Evolutionary conservation across 1,139 yeast genomes (phyloP).

Genomic region (Hyphopichia burtonii): DNA sequence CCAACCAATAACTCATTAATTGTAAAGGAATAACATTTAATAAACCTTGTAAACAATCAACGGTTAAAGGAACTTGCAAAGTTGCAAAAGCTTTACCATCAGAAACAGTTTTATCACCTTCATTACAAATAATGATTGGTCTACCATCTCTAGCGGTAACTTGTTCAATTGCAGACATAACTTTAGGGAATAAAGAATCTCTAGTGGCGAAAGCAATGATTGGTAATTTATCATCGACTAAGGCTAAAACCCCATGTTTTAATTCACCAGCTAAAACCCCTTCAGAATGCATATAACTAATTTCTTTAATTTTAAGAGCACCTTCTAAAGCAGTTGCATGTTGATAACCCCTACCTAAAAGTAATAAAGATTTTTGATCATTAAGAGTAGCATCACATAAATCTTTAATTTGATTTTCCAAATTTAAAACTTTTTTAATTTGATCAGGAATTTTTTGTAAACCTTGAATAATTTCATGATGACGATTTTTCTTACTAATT

Average conservation of each 20-base stretch:
- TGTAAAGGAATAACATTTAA: conserved; percentile 94
- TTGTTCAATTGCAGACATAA: conserved; percentile 93
- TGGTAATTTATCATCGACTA: conserved; percentile 92
- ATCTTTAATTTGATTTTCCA: conserved; percentile 71
- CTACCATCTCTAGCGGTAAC: conserved; percentile 97
- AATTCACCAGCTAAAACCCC: conserved; percentile 99
- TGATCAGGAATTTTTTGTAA: conserved; percentile 82
- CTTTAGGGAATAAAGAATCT: conserved; percentile 95
- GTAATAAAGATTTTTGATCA: conserved; percentile 80
- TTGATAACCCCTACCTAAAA: conserved; percentile 97
- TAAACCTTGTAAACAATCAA: conserved; percentile 96
- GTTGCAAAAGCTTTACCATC: conserved; percentile 58
- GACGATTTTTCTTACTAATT: conserved; percentile 72
- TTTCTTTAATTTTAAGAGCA: conserved; percentile 96
- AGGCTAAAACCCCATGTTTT: conserved; percentile 97
- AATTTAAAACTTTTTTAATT: conserved; percentile 70
- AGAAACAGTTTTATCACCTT: conserved; percentile 70
- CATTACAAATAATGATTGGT: conserved; percentile 91
- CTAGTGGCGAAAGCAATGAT: conserved; percentile 96
- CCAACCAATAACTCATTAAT: conserved; percentile 96
- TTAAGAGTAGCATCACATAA: conserved; percentile 73
- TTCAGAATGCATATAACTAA: conserved; percentile 98
- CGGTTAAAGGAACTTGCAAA: conserved; percentile 91
- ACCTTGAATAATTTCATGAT: conserved; percentile 83
- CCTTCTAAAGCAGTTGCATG: conserved; percentile 98